These are phyloP conservation scores for Penicillium rolfsii DNA, from an alignment of 2,329 filamentous ascomycete species.

Conservation along the genomic window DNA sequence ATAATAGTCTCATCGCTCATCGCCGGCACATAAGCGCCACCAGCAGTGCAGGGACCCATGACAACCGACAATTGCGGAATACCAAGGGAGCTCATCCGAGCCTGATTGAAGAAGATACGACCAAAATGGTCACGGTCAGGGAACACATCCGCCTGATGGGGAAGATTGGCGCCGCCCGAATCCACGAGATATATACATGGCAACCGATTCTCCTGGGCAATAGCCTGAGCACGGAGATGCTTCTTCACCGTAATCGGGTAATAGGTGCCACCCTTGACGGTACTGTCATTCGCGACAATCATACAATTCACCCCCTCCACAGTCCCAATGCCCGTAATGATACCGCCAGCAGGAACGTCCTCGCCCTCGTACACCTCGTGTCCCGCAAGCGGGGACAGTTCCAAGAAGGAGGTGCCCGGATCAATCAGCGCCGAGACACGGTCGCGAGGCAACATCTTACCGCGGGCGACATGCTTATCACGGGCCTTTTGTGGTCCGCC, in stretches of 20 bases:
- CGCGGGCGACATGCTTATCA: slow-evolving; percentile 82
- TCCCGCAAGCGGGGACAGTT: slow-evolving; percentile 89
- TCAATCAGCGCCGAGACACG: slow-evolving; percentile 86
- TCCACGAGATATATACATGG: slow-evolving; percentile 95
- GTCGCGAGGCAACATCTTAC: slow-evolving; percentile 94
- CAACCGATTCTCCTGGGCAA: slow-evolving; percentile 82
- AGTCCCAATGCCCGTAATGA: slow-evolving; percentile 88
- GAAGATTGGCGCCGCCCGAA: slow-evolving; percentile 91
- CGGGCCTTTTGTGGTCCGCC: slow-evolving; percentile 81
- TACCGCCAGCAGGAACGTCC: slow-evolving; percentile 84
- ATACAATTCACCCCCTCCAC: slow-evolving; percentile 91
- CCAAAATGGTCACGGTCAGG: slow-evolving; percentile 94
- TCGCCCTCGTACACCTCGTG: slow-evolving; percentile 84
- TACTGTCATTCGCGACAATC: slow-evolving; percentile 94
- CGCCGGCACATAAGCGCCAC: slow-evolving; percentile 91
- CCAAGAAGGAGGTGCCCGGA: slow-evolving; percentile 84
- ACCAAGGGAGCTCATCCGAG: slow-evolving; percentile 82
- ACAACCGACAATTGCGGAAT: slow-evolving; percentile 95
- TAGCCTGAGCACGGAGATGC: slow-evolving; percentile 86
- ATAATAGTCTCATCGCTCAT: slow-evolving; percentile 99
- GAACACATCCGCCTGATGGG: slow-evolving; percentile 93
- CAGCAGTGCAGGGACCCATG: slow-evolving; percentile 96
- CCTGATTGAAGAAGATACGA: slow-evolving; percentile 98
- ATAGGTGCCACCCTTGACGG: slow-evolving; percentile 96
- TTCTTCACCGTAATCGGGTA: slow-evolving; percentile 98